These are phyloP conservation scores for Salix brachista DNA, from an alignment of 345 rosid species.

Conservation along the genomic window DNA sequence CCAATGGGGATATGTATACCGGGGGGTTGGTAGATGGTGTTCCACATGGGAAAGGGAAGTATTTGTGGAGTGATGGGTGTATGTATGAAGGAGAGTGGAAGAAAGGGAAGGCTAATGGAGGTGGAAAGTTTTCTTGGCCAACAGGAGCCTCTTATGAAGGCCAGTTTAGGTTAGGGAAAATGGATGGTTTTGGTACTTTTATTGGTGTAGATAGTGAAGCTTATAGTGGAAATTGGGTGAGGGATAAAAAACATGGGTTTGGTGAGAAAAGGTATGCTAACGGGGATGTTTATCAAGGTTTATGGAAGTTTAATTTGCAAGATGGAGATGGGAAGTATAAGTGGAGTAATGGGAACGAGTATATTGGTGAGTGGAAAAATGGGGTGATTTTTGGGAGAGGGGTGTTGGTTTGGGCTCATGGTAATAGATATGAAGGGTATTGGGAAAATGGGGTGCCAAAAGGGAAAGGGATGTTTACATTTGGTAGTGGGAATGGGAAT, in stretches of 20 bases:
- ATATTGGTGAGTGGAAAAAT: slow-evolving; percentile 55
- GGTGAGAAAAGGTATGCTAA: slow-evolving; percentile 57
- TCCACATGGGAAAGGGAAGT: slow-evolving; percentile 67
- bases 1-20: slow-evolving; percentile 63
- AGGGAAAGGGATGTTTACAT: slow-evolving; percentile 55
- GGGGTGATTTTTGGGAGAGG: slow-evolving; percentile 58
- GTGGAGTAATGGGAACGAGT: slow-evolving; percentile 64
- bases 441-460: slow-evolving; percentile 70
- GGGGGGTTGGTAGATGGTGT: slow-evolving; percentile 45
- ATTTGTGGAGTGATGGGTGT: slow-evolving; percentile 69
- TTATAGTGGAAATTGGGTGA: slow-evolving; percentile 52
- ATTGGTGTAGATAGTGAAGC: slow-evolving; percentile 60
- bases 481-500: slow-evolving; percentile 22
- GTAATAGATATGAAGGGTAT: slow-evolving; percentile 52
- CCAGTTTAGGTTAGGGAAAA: slow-evolving; percentile 52
- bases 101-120: slow-evolving; percentile 51
- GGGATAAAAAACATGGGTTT: slow-evolving; percentile 56
- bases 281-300: slow-evolving; percentile 57
- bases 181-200: slow-evolving; percentile 63
- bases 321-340: slow-evolving; percentile 60
- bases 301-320: slow-evolving; percentile 52
- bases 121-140: slow-evolving; percentile 71
- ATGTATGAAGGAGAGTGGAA: slow-evolving; percentile 73
- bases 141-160: slow-evolving; percentile 75
- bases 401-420: slow-evolving; percentile 48